Evolutionary conservation across 2,329 filamentous ascomycete species (phyloP).

Genomic region (Ophiognomonia clavigignenti-juglandacearum): DNA sequence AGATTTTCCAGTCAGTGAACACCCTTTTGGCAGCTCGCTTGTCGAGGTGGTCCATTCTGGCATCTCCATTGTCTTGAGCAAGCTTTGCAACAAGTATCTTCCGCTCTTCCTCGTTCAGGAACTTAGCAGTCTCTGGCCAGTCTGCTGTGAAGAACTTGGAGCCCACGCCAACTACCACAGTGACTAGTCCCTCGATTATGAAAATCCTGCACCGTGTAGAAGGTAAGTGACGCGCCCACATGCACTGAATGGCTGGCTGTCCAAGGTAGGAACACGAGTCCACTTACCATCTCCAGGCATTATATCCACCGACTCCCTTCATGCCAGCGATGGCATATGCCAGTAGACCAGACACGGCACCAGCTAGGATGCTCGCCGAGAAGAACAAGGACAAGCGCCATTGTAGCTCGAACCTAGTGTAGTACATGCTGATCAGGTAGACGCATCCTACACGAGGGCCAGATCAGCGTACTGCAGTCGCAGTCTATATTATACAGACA

Average conservation of each 20-base stretch:
- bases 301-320: slow-evolving; percentile 40
- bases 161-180: slow-evolving; percentile 34
- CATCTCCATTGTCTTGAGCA: slow-evolving; percentile 35
- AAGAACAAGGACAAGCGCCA: slow-evolving; percentile 20
- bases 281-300: slow-evolving; percentile 35
- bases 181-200: slow-evolving; percentile 42
- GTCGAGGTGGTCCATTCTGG: slow-evolving; percentile 48
- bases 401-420: slow-evolving; percentile 19
- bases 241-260: no score
- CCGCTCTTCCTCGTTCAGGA: slow-evolving; percentile 40
- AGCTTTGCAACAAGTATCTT: slow-evolving; percentile 36
- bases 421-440: slow-evolving; percentile 23
- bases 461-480: neutral
- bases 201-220: slow-evolving; percentile 43
- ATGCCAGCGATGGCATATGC: slow-evolving; percentile 47
- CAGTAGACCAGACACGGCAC: slow-evolving; percentile 46
- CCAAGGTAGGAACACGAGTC: no score
- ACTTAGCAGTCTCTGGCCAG: slow-evolving; percentile 27
- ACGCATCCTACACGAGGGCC: slow-evolving; percentile 15
- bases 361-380: slow-evolving; percentile 30
- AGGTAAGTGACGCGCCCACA: no score
- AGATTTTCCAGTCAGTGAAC: slow-evolving; percentile 42
- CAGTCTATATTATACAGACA: no score
- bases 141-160: slow-evolving; percentile 41
- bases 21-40: slow-evolving; percentile 41